These are phyloP conservation scores for Acer saccharum DNA, from an alignment of 345 rosid genomes.

Conservation along the genomic window DNA sequence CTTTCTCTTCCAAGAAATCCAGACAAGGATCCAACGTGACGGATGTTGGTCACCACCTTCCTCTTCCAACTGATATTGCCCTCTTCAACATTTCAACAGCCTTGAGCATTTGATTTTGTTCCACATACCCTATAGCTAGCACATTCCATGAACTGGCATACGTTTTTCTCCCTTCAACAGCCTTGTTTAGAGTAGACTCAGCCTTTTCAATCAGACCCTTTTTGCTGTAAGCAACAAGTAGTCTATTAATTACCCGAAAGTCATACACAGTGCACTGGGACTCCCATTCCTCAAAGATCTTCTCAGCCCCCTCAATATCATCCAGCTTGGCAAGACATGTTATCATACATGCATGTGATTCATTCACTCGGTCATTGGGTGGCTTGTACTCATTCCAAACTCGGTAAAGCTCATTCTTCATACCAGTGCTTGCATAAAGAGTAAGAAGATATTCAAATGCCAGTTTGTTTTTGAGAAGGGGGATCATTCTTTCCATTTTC, in stretches of 20 bases:
- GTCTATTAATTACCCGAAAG: conserved; percentile 23
- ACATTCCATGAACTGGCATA: conserved; percentile 27
- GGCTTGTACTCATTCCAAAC: conserved; percentile 31
- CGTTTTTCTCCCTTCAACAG: conserved; percentile 14
- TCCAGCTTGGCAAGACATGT: conserved; percentile 23
- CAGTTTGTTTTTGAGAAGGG: not conserved
- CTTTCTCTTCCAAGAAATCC: conserved; percentile 30
- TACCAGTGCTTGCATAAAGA: conserved; percentile 21
- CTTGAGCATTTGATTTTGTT: conserved; percentile 26
- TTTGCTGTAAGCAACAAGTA: conserved; percentile 28
- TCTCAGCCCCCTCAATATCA: conserved; percentile 43
- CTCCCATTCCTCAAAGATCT: conserved; percentile 31
- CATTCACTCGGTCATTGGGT: not conserved
- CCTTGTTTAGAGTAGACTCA: conserved; percentile 26
- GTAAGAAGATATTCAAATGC: conserved; percentile 21
- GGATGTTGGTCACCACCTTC: conserved; percentile 23
- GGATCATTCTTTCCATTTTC: conserved; percentile 27
- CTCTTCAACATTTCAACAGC: conserved; percentile 35
- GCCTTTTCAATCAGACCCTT: conserved; percentile 32
- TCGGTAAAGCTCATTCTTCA: conserved; percentile 30
- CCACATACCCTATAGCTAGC: conserved; percentile 24
- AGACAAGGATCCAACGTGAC: conserved; percentile 22
- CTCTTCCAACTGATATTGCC: conserved; percentile 14
- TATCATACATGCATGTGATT: conserved; percentile 19
- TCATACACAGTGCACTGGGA: conserved; percentile 20